Base-by-base conservation (phyloP, 2,329 filamentous ascomycete species). In the Colletotrichum australisinense region DNA sequence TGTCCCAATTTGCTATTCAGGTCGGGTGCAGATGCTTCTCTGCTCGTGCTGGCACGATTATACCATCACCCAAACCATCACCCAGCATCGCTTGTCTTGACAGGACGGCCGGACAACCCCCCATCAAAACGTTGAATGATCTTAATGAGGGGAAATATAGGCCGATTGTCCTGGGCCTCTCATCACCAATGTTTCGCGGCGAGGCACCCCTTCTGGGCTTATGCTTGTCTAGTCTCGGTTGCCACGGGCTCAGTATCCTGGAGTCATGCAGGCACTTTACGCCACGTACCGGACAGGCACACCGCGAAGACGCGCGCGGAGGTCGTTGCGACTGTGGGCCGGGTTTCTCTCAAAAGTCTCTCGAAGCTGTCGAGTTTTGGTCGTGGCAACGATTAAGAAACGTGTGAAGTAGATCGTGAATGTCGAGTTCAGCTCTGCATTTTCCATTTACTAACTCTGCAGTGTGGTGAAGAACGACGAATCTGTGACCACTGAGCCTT, bases 211-310 rank as follows among this genome's bases (percentile, higher is more conserved):
- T 62, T 66, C 67, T 71, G 35, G 60, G 71, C 67, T 30, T 46
- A 73, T 71, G 71, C 71, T 56, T 66, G 71, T 66, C 62, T 62
- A 52, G 55, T 60, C 35, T 73, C 67, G 69, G 71, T 73, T 71
- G 71, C 71, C 71, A 73, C 67, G 67, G 67, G 56, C 65, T 73
- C 67, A 46, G 65, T 53, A 30, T 56, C 62, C 46, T 73, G 56
- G 67, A 60, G 71, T 73, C 67, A 73, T 73, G 71, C 71, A 73
- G 56, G 71, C 71, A 73, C 71, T 73, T 71, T 71, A 73, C 70
- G 70, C 70, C 67, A 62, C 59, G 67, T 53, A 60, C 70, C 32
- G n/a, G 22, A 70, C 30, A 55, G 59, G 69, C 52, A 67, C 57
- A 56, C 46, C 60, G 52, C 42, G 63, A 28, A 67, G 55, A 71